These are phyloP conservation scores for Lotmaria passim DNA, from an alignment of 208 protist genomes.

Conservation along the genomic window DNA sequence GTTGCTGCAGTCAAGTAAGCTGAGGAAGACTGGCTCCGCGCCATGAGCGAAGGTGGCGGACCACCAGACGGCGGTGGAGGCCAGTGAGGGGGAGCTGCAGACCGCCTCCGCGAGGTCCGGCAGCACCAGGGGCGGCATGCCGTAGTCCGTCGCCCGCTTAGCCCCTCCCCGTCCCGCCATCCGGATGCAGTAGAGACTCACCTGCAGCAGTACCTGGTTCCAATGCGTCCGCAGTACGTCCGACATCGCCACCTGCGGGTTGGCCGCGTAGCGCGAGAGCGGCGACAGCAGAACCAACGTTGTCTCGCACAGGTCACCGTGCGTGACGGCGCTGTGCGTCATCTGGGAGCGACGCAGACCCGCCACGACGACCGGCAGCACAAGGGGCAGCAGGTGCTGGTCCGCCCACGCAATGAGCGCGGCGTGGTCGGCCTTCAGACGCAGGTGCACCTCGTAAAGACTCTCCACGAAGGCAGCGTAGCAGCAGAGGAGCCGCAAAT, in stretches of 20 bases:
- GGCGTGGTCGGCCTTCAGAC: constrained; percentile 32
- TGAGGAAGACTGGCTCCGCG: constrained; percentile 33
- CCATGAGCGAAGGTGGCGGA: constrained; percentile 11
- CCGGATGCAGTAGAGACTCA: constrained; percentile 65
- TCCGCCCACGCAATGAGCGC: constrained; percentile 44
- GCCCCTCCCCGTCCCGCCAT: constrained; percentile 29
- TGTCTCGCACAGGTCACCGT: constrained; percentile 61
- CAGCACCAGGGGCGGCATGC: constrained; percentile 30
- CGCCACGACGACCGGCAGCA: constrained; percentile 42
- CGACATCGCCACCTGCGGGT: constrained; percentile 24
- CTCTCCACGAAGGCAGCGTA: constrained; percentile 58
- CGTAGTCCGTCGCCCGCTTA: constrained; percentile 22
- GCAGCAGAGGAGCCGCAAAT: constrained; percentile 64
- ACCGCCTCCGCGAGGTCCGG: constrained; percentile 25
- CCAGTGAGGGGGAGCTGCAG: constrained; percentile 24
- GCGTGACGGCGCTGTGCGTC: constrained; percentile 49
- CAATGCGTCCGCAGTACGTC: constrained; percentile 35
- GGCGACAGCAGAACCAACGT: constrained; percentile 59
- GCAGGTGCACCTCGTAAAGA: constrained; percentile 50
- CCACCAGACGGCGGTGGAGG: constrained; percentile 16
- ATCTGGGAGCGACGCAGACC: constrained; percentile 39
- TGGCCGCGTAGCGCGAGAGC: constrained; percentile 44
- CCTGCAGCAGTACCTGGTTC: constrained; percentile 45
- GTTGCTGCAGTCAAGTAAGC: constrained; percentile 59
- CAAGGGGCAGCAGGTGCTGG: constrained; percentile 35